Evolutionary conservation across 2,329 filamentous ascomycete genomes (phyloP), one percentile per base, ranked within the genome.

Genomic region (Claviceps purpurea): DNA sequence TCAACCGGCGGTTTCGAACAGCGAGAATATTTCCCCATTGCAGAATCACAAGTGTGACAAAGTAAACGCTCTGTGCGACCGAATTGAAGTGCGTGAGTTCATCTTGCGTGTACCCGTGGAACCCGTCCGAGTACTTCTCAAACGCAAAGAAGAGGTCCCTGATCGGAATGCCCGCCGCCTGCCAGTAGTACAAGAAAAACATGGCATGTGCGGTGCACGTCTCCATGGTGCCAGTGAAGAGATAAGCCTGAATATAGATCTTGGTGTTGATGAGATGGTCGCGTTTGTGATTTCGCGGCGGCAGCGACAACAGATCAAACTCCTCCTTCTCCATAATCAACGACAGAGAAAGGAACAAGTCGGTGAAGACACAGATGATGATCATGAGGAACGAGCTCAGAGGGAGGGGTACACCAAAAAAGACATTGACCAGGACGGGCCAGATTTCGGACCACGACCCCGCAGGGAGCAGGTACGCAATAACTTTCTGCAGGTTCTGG

Each of bases 371-470:
- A 52, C 75, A 78, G 49, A 78, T 77, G 55, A 78, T 75, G 56
- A 78, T 78, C 75, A 79, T 79, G 43, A 79, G 67, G 59, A 79
- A 79, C 0, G 74, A 69, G 41, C 68, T 72, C 0, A 79, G 59
- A 0, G 74, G 74, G 0, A 75, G 65, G 0, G 76, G 76, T 3
- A 78, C 69, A 3, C 76, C 76, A 34, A 78, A 74, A 57, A 74
- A 77, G 52, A 79, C 75, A 55, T 79, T 79, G 57, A 77, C 62
- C 1, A 79, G 38, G 1, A 79, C 75, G 0, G 76, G 76, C 74
- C 75, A 78, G 56, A 79, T 77, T 59, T 79, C 76, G 4, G 75
- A 78, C 67, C 71, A 78, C 47, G 67, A 71, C 40, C 76, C 76
- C 0, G 76, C 76, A 0, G 74, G 75, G 0, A 78, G 63, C 1